phyloP scores from a whole-genome alignment of 2,329 filamentous ascomycete genomes.

The Magnaporthiopsis incrustans region DNA sequence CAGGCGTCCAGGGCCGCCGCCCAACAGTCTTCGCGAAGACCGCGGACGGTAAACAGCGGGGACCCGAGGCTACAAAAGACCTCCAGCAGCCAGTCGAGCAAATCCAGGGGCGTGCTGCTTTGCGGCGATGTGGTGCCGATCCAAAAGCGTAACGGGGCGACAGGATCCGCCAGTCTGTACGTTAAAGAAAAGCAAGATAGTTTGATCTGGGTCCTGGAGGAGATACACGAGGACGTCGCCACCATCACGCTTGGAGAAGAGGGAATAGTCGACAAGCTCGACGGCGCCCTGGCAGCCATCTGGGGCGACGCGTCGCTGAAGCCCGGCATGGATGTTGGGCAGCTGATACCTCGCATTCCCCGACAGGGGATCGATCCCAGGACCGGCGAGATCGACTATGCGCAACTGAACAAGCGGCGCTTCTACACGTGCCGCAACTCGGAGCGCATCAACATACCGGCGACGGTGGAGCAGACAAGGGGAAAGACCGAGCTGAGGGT shows the following conservation, averaged over 20 bases:
- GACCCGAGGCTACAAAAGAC: slow-evolving; percentile 48
- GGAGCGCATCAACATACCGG: slow-evolving; percentile 73
- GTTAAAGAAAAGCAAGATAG: slow-evolving; percentile 95
- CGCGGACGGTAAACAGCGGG: slow-evolving; percentile 56
- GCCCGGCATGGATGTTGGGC: slow-evolving; percentile 65
- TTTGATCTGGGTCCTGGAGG: slow-evolving; percentile 94
- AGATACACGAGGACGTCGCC: slow-evolving; percentile 91
- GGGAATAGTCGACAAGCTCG: slow-evolving; percentile 60
- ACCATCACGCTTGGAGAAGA: slow-evolving; percentile 69
- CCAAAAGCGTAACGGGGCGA: slow-evolving; percentile 86
- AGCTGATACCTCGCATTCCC: slow-evolving; percentile 75
- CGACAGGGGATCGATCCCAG: slow-evolving; percentile 63
- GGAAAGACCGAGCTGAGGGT: slow-evolving; percentile 68
- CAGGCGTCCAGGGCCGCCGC: slow-evolving; percentile 37
- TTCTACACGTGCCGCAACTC: slow-evolving; percentile 81
- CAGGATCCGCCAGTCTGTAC: slow-evolving; percentile 91
- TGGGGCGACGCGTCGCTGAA: slow-evolving; percentile 68
- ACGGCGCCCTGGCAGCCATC: slow-evolving; percentile 74
- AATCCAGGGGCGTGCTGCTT: slow-evolving; percentile 71
- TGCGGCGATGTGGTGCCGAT: slow-evolving; percentile 99
- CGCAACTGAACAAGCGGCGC: slow-evolving; percentile 60
- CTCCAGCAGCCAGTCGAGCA: slow-evolving; percentile 58
- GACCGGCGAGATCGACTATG: slow-evolving; percentile 69
- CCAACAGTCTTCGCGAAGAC: slow-evolving; percentile 42
- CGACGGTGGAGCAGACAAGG: slow-evolving; percentile 67